Conservation (phyloP, 2,329 filamentous ascomycete species). For the Botrytis elliptica region DNA sequence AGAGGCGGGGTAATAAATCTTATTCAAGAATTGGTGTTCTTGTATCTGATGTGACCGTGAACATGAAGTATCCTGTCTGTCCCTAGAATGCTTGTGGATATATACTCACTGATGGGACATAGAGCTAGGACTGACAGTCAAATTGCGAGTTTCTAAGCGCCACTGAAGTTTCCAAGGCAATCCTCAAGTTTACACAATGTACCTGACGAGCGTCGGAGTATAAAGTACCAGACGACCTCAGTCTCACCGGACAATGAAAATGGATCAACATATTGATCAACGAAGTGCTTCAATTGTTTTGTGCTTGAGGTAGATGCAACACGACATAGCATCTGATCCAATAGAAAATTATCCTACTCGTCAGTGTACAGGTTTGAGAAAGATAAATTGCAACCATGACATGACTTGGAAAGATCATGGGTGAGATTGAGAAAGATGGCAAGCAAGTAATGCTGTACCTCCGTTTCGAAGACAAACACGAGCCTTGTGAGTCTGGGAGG, state of each 20-base stretch:
- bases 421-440: neutral
- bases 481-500: conserved; percentile 18
- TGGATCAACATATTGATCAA: conserved; percentile 1
- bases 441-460: neutral
- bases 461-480: conserved; percentile 17
- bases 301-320: conserved; percentile 5
- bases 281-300: neutral
- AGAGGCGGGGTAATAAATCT: conserved; percentile 20
- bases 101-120: neutral
- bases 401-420: neutral
- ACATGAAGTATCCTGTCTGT: neutral
- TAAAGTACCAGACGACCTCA: conserved; percentile 1
- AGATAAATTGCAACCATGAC: neutral
- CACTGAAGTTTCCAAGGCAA: neutral
- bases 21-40: conserved; percentile 5
- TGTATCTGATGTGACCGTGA: neutral
- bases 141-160: neutral
- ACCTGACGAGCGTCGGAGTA: conserved; percentile 9
- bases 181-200: conserved; percentile 14
- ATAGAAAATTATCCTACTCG: neutral
- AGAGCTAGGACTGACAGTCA: neutral
- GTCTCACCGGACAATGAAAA: conserved; percentile 18
- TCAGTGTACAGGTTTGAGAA: neutral
- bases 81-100: neutral
- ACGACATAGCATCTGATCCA: conserved; percentile 4